Conservation (phyloP, 2,329 filamentous ascomycete species). For the Fusarium keratoplasticum region DNA sequence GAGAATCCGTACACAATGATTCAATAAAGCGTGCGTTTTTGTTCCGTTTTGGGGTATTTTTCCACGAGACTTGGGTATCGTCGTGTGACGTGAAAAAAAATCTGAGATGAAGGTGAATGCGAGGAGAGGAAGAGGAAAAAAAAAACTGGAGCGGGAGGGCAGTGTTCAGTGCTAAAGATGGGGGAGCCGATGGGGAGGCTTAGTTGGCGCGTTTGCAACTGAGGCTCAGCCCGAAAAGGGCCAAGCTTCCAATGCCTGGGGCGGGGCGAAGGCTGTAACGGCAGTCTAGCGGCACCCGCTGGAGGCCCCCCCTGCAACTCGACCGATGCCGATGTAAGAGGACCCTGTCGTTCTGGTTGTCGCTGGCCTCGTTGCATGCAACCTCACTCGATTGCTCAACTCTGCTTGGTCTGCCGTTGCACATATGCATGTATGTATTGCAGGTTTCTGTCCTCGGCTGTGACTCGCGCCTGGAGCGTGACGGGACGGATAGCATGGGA, state of each 20-base stretch:
- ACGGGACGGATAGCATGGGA: neutral
- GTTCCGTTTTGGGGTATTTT: neutral
- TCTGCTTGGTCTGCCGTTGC: neutral
- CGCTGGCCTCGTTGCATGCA: neutral
- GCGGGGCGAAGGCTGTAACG: neutral
- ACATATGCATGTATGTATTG: neutral
- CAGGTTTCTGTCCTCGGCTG: neutral
- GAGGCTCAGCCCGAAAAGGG: constrained; percentile 4
- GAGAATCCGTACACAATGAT: constrained; percentile 17
- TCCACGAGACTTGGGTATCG: neutral
- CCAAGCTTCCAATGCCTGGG: neutral
- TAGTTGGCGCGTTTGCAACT: constrained; percentile 4
- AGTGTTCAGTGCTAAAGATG: constrained; percentile 11
- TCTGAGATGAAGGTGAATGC: constrained; percentile 8
- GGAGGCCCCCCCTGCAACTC: constrained; percentile 19
- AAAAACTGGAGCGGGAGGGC: constrained; percentile 39
- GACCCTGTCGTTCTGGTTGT: neutral
- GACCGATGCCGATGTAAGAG: constrained; percentile 22
- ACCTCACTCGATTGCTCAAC: neutral
- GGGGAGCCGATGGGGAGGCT: constrained; percentile 20
- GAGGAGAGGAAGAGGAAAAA: constrained; percentile 8
- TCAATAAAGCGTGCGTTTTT: neutral
- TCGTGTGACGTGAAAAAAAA: constrained; percentile 10
- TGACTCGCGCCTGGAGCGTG: neutral
- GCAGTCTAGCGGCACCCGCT: neutral